These are phyloP conservation scores for Pinus tabuliformis DNA, from an alignment of 75 land plant genomes.

Conservation along the genomic window DNA sequence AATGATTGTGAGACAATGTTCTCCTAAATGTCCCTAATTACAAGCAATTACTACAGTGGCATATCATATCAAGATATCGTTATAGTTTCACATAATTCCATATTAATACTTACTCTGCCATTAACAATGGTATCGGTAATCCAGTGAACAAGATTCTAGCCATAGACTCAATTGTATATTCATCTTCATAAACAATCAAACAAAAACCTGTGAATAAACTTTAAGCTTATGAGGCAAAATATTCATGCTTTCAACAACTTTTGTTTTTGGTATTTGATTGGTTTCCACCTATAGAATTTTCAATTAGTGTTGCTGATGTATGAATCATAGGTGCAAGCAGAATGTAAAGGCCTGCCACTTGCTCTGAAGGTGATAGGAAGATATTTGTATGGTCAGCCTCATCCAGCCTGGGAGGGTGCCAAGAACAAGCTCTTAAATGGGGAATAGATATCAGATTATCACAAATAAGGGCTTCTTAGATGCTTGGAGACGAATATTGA, in stretches of 20 bases:
- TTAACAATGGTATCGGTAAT: too few species aligned
- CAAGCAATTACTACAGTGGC: too few species aligned
- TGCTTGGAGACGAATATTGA: constrained; percentile 13
- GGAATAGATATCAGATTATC: constrained; percentile 42
- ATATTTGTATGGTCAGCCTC: constrained; percentile 31
- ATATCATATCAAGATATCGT: too few species aligned
- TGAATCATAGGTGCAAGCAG: constrained; percentile 27
- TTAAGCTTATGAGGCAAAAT: neutral
- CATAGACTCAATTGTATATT: neutral
- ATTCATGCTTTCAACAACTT: neutral
- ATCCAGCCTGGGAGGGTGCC: constrained; percentile 40
- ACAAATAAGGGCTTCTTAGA: constrained; percentile 42
- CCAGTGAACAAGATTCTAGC: too few species aligned
- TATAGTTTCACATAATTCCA: too few species aligned
- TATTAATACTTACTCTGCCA: too few species aligned
- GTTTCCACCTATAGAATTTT: neutral
- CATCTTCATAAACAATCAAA: neutral
- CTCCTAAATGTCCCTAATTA: too few species aligned
- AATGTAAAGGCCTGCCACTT: constrained; percentile 61
- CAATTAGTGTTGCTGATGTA: neutral
- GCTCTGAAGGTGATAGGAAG: constrained; percentile 66
- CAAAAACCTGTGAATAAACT: neutral
- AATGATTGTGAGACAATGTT: too few species aligned
- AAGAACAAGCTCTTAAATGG: constrained; percentile 40
- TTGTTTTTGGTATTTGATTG: neutral